Percentiles rank a stretch among this genome's conserved stretches.
phyloP scores from a whole-genome alignment of 192 early-diverging fungal genomes.

The Cladochytrium replicatum region DNA sequence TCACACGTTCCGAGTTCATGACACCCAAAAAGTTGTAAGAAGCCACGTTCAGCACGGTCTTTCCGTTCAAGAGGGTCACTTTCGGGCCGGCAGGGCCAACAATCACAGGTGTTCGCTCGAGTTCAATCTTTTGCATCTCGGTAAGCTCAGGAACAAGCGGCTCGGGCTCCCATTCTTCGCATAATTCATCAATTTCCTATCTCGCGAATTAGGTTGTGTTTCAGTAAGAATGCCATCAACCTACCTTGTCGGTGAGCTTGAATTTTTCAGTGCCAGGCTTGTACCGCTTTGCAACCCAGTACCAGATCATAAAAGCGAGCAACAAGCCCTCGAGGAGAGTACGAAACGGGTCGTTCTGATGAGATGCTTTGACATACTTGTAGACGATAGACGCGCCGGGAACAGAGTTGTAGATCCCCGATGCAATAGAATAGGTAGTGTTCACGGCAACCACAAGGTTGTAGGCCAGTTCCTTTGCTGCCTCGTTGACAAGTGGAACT shows the following conservation, averaged over 20 bases:
- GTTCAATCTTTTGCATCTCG: slow-evolving; percentile 46
- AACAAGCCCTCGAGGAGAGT: slow-evolving; percentile 73
- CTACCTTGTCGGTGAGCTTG: slow-evolving; percentile 70
- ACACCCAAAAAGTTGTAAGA: slow-evolving; percentile 83
- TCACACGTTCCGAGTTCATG: slow-evolving; percentile 59
- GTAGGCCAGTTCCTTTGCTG: slow-evolving; percentile 28
- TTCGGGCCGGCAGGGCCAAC: slow-evolving; percentile 46
- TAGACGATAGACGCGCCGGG: slow-evolving; percentile 70
- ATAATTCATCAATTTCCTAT: slow-evolving; percentile 93
- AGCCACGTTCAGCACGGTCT: slow-evolving; percentile 68
- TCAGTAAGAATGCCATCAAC: no score
- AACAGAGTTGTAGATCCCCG: slow-evolving; percentile 32
- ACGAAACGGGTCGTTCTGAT: slow-evolving; percentile 91
- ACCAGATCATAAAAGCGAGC: slow-evolving; percentile 80
- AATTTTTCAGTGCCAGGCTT: slow-evolving; percentile 58
- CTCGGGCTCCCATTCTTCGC: slow-evolving; percentile 93
- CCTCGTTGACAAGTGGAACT: slow-evolving; percentile 28
- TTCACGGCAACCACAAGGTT: slow-evolving; percentile 36
- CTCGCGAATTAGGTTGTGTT: no score
- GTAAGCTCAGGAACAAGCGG: slow-evolving; percentile 73
- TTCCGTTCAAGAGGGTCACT: slow-evolving; percentile 52
- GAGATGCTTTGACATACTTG: slow-evolving; percentile 76
- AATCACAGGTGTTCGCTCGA: slow-evolving; percentile 70
- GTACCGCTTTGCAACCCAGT: slow-evolving; percentile 73
- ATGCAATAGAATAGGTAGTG: slow-evolving; percentile 32